These are phyloP conservation scores for Salix caprea DNA, from an alignment of 345 rosid genomes.

Conservation along the genomic window DNA sequence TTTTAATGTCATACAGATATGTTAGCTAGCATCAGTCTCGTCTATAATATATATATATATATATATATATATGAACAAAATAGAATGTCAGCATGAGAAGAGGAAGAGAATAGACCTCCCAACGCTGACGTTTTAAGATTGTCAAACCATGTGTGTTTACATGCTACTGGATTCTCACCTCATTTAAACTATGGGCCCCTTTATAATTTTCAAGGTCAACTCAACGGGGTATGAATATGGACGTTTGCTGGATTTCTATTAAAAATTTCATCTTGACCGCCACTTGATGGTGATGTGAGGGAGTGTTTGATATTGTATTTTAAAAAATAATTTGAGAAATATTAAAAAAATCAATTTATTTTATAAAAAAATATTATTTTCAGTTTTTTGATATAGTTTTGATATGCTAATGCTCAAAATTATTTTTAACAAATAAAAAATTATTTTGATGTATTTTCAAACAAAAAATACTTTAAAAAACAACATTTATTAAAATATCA, in stretches of 20 bases:
- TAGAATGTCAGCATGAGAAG: conserved; percentile 20
- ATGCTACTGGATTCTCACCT: not conserved
- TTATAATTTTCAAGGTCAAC: conserved; percentile 18
- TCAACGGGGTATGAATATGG: conserved; percentile 1
- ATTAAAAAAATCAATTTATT: too few species aligned
- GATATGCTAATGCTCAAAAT: too few species aligned
- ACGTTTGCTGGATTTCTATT: not conserved
- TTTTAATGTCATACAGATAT: not conserved
- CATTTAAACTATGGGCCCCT: not conserved
- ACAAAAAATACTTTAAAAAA: too few species aligned
- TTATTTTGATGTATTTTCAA: too few species aligned
- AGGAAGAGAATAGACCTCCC: not conserved
- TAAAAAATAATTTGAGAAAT: too few species aligned
- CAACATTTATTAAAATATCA: too few species aligned
- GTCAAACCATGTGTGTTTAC: conserved; percentile 9
- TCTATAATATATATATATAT: too few species aligned
- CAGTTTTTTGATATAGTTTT: too few species aligned
- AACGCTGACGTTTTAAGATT: conserved; percentile 24
- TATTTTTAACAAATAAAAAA: too few species aligned
- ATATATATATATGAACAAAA: not conserved
- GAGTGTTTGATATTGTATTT: too few species aligned
- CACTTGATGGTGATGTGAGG: not conserved
- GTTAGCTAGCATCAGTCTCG: not conserved
- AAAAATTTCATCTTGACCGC: conserved; percentile 15
- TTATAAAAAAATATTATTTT: too few species aligned